phyloP scores from a whole-genome alignment of 1,139 yeast genomes.

The Geotrichum cucujoidarum region DNA sequence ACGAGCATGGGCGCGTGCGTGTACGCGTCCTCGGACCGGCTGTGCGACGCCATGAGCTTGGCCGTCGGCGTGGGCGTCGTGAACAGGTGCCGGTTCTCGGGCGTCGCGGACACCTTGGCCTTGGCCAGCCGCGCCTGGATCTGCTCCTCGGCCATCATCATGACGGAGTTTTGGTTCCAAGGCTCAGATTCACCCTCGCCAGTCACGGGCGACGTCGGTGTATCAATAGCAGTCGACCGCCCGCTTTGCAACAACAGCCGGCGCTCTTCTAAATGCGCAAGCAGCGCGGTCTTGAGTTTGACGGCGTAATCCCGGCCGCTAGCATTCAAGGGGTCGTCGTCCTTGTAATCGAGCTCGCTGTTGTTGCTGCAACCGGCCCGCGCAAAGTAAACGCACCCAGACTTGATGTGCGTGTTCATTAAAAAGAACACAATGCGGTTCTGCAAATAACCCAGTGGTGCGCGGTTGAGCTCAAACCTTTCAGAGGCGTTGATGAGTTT shows the following conservation, averaged over 20 bases:
- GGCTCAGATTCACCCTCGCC: not conserved
- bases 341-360: constrained; percentile 32
- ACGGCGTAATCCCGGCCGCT: constrained; percentile 39
- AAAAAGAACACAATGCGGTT: constrained; percentile 85
- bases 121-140: constrained; percentile 20
- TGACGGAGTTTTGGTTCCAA: too few species aligned
- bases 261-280: constrained; percentile 37
- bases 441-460: constrained; percentile 80
- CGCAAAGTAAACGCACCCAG: constrained; percentile 84
- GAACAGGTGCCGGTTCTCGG: constrained; percentile 18
- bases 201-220: not conserved
- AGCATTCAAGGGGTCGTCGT: constrained; percentile 37
- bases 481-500: constrained; percentile 89
- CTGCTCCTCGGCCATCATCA: constrained; percentile 16
- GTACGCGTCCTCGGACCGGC: constrained; percentile 17
- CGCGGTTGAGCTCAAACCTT: constrained; percentile 69
- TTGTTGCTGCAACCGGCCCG: constrained; percentile 42
- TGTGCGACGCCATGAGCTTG: constrained; percentile 13
- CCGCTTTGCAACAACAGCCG: constrained; percentile 1
- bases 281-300: constrained; percentile 40
- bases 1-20: constrained; percentile 41
- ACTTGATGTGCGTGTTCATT: constrained; percentile 79
- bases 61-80: constrained; percentile 21
- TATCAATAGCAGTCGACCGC: constrained; percentile 1
- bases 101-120: constrained; percentile 16